Percentiles rank a stretch among this genome's conserved stretches.
Conservation (phyloP, 2,329 filamentous ascomycete species). For the Hypoxylon sp. region DNA sequence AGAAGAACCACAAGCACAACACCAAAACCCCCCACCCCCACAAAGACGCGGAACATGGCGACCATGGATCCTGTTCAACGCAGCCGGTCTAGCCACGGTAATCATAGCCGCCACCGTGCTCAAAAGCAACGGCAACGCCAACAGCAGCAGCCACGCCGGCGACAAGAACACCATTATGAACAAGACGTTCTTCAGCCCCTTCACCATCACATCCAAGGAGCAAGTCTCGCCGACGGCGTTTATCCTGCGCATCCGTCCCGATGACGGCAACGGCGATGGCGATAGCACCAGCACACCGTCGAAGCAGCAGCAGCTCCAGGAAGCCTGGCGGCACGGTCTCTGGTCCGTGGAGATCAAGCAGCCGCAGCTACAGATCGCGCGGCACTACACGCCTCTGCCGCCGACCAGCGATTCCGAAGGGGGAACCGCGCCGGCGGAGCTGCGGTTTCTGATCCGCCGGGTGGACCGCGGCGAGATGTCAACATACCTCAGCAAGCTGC, state of each 20-base stretch:
- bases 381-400: constrained; percentile 90
- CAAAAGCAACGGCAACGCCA: constrained; percentile 11
- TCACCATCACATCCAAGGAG: constrained; percentile 68
- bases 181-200: constrained; percentile 68
- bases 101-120: constrained; percentile 12
- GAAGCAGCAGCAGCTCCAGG: constrained; percentile 41
- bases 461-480: constrained; percentile 87
- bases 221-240: constrained; percentile 72
- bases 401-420: constrained; percentile 48
- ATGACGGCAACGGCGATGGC: constrained; percentile 33
- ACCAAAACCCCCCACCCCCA: not conserved
- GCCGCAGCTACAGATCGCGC: constrained; percentile 88
- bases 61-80: constrained; percentile 22
- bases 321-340: constrained; percentile 69
- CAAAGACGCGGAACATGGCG: not conserved
- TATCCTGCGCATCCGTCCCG: constrained; percentile 68
- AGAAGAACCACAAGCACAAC: not conserved
- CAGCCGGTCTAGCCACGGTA: constrained; percentile 18
- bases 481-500: constrained; percentile 75
- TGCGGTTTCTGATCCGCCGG: constrained; percentile 81
- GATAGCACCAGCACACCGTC: no score
- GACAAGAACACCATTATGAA: constrained; percentile 55
- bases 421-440: no score
- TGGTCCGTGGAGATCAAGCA: constrained; percentile 96
- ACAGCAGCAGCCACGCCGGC: not conserved